phyloP scores from a whole-genome alignment of 2,329 filamentous ascomycete genomes.

The Zopfia rhizophila region DNA sequence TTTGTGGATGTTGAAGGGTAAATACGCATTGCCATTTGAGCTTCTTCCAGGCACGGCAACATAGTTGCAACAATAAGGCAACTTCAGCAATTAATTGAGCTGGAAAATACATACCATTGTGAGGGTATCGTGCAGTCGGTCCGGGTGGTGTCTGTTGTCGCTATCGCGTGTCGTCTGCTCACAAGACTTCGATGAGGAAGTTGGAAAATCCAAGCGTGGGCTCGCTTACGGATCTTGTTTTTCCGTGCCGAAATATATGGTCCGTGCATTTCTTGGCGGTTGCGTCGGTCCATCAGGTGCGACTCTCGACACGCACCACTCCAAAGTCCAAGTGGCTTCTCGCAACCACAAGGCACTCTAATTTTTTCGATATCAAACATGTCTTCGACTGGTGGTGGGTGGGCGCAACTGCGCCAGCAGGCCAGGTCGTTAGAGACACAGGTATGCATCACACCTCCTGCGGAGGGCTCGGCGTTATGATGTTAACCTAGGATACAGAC shows the following conservation, averaged over 20 bases:
- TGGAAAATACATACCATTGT: constrained; percentile 49
- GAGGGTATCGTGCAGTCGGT: constrained; percentile 48
- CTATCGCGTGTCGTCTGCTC: constrained; percentile 51
- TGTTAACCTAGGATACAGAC: constrained; percentile 67
- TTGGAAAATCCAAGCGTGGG: constrained; percentile 33
- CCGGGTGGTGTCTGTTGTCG: constrained; percentile 45
- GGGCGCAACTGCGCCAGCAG: constrained; percentile 95
- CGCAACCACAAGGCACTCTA: constrained; percentile 3
- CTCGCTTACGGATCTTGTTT: constrained; percentile 30
- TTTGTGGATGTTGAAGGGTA: constrained; percentile 9
- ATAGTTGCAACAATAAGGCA: neutral
- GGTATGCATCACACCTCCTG: constrained; percentile 61
- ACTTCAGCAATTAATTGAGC: constrained; percentile 3
- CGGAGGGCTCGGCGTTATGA: constrained; percentile 26
- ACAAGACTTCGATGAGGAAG: constrained; percentile 31
- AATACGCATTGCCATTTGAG: neutral
- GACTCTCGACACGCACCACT: constrained; percentile 5
- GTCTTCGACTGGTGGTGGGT: constrained; percentile 65
- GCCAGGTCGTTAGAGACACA: constrained; percentile 89
- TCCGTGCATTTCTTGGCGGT: constrained; percentile 10
- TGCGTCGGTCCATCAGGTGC: constrained; percentile 6
- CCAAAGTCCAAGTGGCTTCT: constrained; percentile 8
- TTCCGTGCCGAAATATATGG: constrained; percentile 9
- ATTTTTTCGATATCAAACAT: constrained; percentile 30
- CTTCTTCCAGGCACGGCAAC: too few species aligned